These are phyloP conservation scores for Fraxinus floribunda DNA, from an alignment of 305 asterid species.

Conservation along the genomic window DNA sequence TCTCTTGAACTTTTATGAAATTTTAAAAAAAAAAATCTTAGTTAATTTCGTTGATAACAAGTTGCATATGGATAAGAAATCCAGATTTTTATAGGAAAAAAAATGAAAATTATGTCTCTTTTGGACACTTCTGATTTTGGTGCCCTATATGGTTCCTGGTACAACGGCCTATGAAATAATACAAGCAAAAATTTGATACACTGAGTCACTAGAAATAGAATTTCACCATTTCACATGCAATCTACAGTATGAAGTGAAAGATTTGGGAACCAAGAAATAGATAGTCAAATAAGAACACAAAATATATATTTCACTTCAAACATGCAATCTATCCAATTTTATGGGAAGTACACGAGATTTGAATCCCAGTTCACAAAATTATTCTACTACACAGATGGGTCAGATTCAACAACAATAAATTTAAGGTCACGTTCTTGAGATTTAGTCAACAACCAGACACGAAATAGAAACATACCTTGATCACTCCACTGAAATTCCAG, in stretches of 20 bases:
- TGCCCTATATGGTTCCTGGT: background rate
- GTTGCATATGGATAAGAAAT: background rate
- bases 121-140: background rate
- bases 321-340: background rate
- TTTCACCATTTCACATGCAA: background rate
- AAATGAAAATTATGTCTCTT: background rate
- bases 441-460: background rate
- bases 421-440: background rate
- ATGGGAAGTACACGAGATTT: background rate
- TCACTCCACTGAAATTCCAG: constrained; percentile 64
- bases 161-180: background rate
- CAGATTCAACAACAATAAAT: background rate
- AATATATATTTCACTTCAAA: background rate
- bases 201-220: background rate
- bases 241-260: background rate
- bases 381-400: background rate
- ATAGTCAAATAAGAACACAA: background rate
- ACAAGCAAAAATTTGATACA: background rate
- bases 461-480: constrained; percentile 27
- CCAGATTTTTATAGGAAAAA: background rate
- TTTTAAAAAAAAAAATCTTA: background rate
- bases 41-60: background rate
- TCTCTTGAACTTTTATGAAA: background rate
- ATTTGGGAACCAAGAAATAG: background rate
- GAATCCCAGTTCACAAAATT: background rate